Base-by-base conservation (phyloP, 2,329 filamentous ascomycete species). In the Penicillium sp. region DNA sequence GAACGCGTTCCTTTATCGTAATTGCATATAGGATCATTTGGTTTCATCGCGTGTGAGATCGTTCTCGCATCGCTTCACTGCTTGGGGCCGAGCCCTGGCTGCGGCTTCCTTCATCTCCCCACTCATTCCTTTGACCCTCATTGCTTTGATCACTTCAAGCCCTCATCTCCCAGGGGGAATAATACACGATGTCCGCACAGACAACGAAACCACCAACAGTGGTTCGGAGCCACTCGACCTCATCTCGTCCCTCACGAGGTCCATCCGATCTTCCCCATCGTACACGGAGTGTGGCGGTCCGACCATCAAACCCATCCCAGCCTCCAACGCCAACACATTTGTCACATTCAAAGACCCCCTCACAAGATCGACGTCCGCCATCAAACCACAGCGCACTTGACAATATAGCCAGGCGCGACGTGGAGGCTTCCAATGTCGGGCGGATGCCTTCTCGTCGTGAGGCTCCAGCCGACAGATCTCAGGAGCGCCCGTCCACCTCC, bases 371-470 rank as follows among this genome's bases (percentile, higher is more conserved):
- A 51, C 74, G 76, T 38, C 70, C 76, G 40, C 71, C 67, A 41
- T 67, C 67, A 49, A 77, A 73, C 63, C 75, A 71, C 60, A 68
- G 69, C 41, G 72, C 74, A 37, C 73, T 82, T 37, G 73, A 73
- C 49, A 75, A 73, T 65, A 76, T 80, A 59, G 75, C 77, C 49
- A 82, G 86, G 63, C 78, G 85, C 69, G 88, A 93, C 72, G 84
- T 84, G 75, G 88, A 92, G 72, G 80, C 84, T 61, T 77, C 79
- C 62, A 84, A 84, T 75, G 70, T 87, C 74, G 80, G 81, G 62
- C 76, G 79, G 46, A 74, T 81, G 31, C 60, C 71, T 44, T 69
- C 73, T 59, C 78, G 76, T 72, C 82, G 80, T 46, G 80, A 83
- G 72, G 83, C 79, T 73, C 78, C 81, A 52, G 86, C 83, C 61